Evolutionary conservation across 306 rosid species (phyloP).

Genomic region (Prunus mume): DNA sequence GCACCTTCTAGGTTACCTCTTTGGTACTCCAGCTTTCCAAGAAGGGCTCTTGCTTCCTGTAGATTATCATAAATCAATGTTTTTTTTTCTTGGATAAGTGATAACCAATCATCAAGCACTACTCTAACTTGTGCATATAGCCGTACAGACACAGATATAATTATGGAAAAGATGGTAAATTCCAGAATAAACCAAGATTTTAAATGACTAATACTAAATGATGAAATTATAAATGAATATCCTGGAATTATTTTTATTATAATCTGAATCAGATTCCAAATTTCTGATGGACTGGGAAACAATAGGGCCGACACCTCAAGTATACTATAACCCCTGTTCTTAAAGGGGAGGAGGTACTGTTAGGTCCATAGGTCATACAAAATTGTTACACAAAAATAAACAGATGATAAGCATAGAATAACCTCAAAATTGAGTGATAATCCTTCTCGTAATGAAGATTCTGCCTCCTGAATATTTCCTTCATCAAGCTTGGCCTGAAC

Average conservation of each 20-base stretch:
- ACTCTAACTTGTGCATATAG: background rate
- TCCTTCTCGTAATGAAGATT: conserved; percentile 76
- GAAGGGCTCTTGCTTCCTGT: conserved; percentile 98
- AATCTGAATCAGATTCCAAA: background rate
- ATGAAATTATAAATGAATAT: too few relatives aligned
- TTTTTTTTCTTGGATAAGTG: background rate
- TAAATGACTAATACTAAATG: background rate
- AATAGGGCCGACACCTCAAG: background rate
- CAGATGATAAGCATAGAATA: background rate
- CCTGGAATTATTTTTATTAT: too few relatives aligned
- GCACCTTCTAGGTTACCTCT: conserved; percentile 97
- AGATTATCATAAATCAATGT: conserved; percentile 7
- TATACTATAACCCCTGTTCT: background rate
- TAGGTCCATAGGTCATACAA: background rate
- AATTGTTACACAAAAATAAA: background rate
- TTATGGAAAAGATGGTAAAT: background rate
- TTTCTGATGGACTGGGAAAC: background rate
- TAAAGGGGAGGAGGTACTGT: background rate
- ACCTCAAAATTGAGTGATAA: conserved; percentile 89
- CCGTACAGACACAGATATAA: background rate
- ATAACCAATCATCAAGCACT: conserved; percentile 14
- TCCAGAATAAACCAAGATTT: background rate
- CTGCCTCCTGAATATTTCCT: conserved; percentile 93
- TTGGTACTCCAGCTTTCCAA: conserved; percentile 96
- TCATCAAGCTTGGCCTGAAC: conserved; percentile 83